phyloP scores from a whole-genome alignment of 2,329 filamentous ascomycete genomes.

The Ascochyta koolunga region DNA sequence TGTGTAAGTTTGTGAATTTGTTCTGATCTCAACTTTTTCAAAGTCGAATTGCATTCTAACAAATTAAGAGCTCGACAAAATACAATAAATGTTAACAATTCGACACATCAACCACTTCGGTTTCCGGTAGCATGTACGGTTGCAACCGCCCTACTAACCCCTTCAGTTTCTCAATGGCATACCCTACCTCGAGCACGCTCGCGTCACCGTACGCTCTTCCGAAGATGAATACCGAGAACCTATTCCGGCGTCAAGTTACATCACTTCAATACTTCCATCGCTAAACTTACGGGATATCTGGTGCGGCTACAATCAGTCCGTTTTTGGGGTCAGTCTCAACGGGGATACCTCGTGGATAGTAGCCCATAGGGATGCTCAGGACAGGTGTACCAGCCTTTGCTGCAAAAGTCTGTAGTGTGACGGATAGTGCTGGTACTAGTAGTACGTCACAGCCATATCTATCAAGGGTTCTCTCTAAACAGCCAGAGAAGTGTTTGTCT shows the following conservation, averaged over 20 bases:
- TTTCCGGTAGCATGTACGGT: slow-evolving; percentile 4
- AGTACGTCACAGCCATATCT: slow-evolving; percentile 63
- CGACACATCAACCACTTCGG: not conserved
- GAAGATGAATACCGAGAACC: slow-evolving; percentile 17
- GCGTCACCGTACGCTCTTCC: slow-evolving; percentile 9
- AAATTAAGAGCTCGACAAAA: not conserved
- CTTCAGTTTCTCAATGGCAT: slow-evolving; percentile 5
- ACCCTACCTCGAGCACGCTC: slow-evolving; percentile 11
- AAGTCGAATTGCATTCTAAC: not conserved
- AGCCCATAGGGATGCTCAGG: slow-evolving; percentile 65
- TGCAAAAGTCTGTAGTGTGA: slow-evolving; percentile 47
- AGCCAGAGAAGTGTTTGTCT: slow-evolving; percentile 59
- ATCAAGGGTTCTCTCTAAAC: slow-evolving; percentile 62
- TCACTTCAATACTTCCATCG: not conserved
- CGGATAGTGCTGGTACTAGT: slow-evolving; percentile 61
- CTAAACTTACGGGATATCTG: slow-evolving; percentile 54
- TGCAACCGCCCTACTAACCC: not conserved
- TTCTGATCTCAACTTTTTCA: no score
- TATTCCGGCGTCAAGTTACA: not conserved
- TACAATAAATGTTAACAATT: no score
- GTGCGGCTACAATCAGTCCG: slow-evolving; percentile 56
- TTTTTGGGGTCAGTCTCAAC: slow-evolving; percentile 50
- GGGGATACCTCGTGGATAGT: slow-evolving; percentile 53
- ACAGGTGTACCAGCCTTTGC: slow-evolving; percentile 57
- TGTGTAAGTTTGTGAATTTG: no score